Conservation (phyloP, 768 basidiomycete genomes). For the Sporobolomyces pararoseus region DNA sequence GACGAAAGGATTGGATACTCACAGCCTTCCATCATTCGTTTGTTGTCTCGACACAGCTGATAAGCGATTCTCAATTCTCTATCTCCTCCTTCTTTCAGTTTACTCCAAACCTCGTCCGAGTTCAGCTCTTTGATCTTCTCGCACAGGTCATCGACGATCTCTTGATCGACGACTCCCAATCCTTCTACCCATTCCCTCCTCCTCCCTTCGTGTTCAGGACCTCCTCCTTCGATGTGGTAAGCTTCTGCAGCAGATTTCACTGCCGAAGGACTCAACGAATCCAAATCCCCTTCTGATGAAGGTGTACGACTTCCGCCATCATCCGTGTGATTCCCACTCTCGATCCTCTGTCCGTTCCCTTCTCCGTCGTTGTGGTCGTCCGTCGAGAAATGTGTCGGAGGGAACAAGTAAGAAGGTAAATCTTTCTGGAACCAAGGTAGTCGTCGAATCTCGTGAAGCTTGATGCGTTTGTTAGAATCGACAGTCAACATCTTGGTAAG, state of each 20-base stretch:
- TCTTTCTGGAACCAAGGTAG: conserved; percentile 86
- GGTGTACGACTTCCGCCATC: background rate
- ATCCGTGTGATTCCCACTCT: background rate
- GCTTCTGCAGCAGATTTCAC: conserved; percentile 2
- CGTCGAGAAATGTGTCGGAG: conserved; percentile 57
- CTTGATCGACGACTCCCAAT: conserved; percentile 84
- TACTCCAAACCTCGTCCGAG: conserved; percentile 80
- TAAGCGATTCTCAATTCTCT: conserved; percentile 97
- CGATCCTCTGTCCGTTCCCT: conserved; percentile 44
- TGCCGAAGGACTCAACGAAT: background rate
- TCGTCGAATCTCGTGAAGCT: conserved; percentile 80
- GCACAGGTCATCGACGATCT: conserved; percentile 78
- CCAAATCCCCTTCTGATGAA: conserved; percentile 38
- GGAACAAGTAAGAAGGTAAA: conserved; percentile 72
- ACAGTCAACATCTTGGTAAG: conserved; percentile 86
- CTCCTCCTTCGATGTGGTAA: conserved; percentile 7
- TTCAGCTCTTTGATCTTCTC: conserved; percentile 67
- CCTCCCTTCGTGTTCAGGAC: conserved; percentile 29
- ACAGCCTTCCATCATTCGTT: conserved; percentile 77
- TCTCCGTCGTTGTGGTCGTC: conserved; percentile 35
- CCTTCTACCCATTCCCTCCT: conserved; percentile 54
- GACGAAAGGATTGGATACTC: conserved; percentile 49
- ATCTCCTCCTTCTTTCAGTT: conserved; percentile 70
- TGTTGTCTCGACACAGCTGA: conserved; percentile 83
- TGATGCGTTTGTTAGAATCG: conserved; percentile 91